phyloP scores from a whole-genome alignment of 257 asterid genomes.

The Solanum sparsipilum region DNA sequence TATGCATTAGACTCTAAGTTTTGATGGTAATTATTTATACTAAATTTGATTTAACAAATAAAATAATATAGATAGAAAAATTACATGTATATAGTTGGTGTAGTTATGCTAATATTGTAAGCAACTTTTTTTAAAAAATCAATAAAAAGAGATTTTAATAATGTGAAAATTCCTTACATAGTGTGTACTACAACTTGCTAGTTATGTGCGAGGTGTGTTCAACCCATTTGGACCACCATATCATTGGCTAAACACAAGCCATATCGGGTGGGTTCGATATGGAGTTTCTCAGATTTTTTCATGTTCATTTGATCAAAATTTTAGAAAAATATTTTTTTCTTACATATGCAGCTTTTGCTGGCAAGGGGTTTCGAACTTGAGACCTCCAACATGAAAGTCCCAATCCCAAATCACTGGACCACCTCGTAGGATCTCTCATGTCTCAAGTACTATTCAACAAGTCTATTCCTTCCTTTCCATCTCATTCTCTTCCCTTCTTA shows the following conservation, averaged over 20 bases:
- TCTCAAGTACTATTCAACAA: too few relatives aligned
- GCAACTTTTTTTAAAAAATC: background rate
- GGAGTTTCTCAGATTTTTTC: background rate
- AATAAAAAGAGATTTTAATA: background rate
- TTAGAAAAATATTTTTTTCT: background rate
- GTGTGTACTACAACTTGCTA: background rate
- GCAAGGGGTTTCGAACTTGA: too few relatives aligned
- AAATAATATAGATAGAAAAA: background rate
- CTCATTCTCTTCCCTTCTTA: background rate
- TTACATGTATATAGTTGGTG: background rate
- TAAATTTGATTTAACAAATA: background rate
- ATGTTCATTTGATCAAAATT: background rate
- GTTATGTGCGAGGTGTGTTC: background rate
- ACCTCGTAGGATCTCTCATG: too few relatives aligned
- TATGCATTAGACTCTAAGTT: background rate
- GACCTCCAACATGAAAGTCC: too few relatives aligned
- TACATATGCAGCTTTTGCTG: background rate
- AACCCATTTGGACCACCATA: background rate
- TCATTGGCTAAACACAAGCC: background rate
- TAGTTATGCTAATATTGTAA: background rate
- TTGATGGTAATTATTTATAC: background rate
- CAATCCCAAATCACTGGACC: too few relatives aligned
- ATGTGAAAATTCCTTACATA: background rate
- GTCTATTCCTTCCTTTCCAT: too few relatives aligned
- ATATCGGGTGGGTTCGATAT: too few relatives aligned